Conservation (phyloP, 768 basidiomycete species). For the Rhodotorula graminis region DNA sequence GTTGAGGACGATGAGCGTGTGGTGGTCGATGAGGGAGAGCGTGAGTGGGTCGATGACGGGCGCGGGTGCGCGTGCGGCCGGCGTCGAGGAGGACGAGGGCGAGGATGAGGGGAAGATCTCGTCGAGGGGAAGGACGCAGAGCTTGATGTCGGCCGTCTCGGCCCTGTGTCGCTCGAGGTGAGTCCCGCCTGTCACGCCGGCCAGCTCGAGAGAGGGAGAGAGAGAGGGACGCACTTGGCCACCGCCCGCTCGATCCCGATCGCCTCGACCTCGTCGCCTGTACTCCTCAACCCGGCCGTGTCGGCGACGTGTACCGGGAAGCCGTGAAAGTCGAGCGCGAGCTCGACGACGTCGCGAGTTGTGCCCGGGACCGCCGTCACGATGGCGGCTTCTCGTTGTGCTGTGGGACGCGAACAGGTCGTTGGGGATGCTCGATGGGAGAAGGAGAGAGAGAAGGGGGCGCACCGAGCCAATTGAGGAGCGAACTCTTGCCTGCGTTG, state of each 20-base stretch:
- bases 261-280: conserved; percentile 66
- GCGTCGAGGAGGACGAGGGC: background rate
- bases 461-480: conserved; percentile 76
- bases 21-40: conserved; percentile 52
- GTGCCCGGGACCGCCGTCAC: conserved; percentile 83
- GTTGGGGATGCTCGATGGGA: background rate
- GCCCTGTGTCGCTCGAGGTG: conserved; percentile 49
- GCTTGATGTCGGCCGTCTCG: conserved; percentile 60
- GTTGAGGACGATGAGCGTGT: conserved; percentile 71
- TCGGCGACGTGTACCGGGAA: conserved; percentile 74
- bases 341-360: conserved; percentile 77
- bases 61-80: background rate
- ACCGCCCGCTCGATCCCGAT: conserved; percentile 75
- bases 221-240: conserved; percentile 54
- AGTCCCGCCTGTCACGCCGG: no score
- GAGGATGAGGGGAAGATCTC: conserved; percentile 45
- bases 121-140: conserved; percentile 76
- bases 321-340: conserved; percentile 82
- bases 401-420: background rate
- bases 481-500: conserved; percentile 87
- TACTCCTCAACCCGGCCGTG: conserved; percentile 73
- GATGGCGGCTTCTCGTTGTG: conserved; percentile 77
- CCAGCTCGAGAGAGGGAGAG: background rate
- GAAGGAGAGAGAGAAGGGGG: background rate
- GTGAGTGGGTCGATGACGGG: conserved; percentile 46